phyloP scores from a whole-genome alignment of 2,329 filamentous ascomycete genomes.

The Neopestalotiopsis rosae region DNA sequence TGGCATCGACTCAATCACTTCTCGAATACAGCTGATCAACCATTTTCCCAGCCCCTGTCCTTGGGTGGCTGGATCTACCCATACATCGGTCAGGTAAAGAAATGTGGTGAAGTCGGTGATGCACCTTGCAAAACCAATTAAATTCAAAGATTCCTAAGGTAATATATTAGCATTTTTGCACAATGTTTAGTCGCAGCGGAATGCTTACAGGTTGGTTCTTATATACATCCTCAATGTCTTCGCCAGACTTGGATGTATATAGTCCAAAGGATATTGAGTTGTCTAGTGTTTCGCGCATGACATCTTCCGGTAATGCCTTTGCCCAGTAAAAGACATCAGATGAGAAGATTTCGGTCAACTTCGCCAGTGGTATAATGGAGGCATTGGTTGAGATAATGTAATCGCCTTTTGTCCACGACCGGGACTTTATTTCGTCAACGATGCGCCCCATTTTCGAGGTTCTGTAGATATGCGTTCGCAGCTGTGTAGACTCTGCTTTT shows the following conservation, averaged over 20 bases:
- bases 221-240: not conserved
- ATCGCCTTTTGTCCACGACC: constrained; percentile 24
- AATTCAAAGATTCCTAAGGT: not conserved
- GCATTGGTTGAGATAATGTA: constrained; percentile 43
- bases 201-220: not conserved
- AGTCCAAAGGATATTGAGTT: constrained; percentile 42
- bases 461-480: no score
- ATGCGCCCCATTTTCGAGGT: not conserved
- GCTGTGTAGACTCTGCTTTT: no score
- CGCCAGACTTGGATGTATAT: constrained; percentile 26
- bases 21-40: constrained; percentile 50
- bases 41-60: constrained; percentile 52
- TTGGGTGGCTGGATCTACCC: constrained; percentile 47
- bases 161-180: no score
- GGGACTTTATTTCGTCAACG: constrained; percentile 1
- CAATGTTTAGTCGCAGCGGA: not conserved
- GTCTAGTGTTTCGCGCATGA: constrained; percentile 34
- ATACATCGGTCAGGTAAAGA: constrained; percentile 57
- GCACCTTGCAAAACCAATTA: constrained; percentile 51
- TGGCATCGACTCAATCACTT: constrained; percentile 47
- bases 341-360: constrained; percentile 38
- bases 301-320: constrained; percentile 30
- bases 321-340: constrained; percentile 42
- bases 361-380: constrained; percentile 33
- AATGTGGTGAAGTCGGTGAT: constrained; percentile 55